Evolutionary conservation across 805 yeast genomes (phyloP).

Genomic region (Nakazawaea wickerhamii): DNA sequence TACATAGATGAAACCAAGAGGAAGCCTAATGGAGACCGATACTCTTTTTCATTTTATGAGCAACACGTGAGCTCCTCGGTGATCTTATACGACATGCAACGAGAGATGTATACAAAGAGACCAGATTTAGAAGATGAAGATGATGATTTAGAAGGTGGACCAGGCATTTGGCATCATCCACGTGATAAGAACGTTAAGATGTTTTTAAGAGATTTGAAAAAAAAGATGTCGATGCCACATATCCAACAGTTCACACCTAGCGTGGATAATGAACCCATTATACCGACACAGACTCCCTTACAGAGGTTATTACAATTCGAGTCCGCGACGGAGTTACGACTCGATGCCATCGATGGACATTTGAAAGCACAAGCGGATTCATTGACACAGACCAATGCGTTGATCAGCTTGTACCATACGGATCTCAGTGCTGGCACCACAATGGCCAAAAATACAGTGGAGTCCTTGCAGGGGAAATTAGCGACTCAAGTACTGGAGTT

Average conservation of each 20-base stretch:
- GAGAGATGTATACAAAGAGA: background rate
- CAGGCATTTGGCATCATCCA: constrained; percentile 11
- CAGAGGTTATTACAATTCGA: no score
- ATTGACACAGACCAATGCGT: constrained; percentile 4
- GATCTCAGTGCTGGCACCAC: constrained; percentile 1
- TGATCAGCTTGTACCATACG: constrained; percentile 8
- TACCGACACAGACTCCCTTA: background rate
- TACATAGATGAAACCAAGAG: constrained; percentile 2
- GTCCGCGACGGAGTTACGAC: background rate
- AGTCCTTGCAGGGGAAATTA: background rate
- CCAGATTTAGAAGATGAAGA: constrained; percentile 5
- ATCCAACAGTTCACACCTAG: no score
- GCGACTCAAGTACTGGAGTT: background rate
- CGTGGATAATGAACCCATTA: no score
- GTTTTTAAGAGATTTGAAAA: constrained; percentile 9
- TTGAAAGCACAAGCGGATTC: constrained; percentile 6
- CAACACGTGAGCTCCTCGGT: constrained; percentile 13
- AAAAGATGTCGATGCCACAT: background rate
- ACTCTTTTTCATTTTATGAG: constrained; percentile 13
- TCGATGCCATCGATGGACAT: constrained; percentile 4
- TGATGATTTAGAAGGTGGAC: constrained; percentile 1
- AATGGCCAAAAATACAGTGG: background rate
- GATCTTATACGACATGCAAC: constrained; percentile 11
- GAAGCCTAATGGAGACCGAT: constrained; percentile 6
- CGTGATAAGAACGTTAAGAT: constrained; percentile 10